Conservation (phyloP, 805 yeast species). For the Pichia occidentalis region DNA sequence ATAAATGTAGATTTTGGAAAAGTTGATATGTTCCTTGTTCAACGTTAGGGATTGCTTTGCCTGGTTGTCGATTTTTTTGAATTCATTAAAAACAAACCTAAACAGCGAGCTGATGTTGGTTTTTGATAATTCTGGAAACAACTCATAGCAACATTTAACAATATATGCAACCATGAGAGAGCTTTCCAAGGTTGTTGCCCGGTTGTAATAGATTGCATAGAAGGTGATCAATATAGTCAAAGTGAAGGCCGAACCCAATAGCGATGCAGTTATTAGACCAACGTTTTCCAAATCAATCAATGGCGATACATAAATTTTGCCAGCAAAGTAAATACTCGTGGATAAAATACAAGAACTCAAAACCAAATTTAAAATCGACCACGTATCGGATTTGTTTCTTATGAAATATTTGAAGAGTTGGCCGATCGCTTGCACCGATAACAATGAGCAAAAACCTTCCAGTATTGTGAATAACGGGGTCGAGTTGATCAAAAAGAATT, state of each 20-base stretch:
- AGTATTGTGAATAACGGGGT: slow-evolving; percentile 85
- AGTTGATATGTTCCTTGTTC: slow-evolving; percentile 14
- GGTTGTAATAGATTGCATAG: slow-evolving; percentile 75
- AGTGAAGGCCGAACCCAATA: slow-evolving; percentile 81
- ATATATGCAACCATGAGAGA: slow-evolving; percentile 83
- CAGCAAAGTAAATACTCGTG: slow-evolving; percentile 67
- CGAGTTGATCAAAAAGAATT: slow-evolving; percentile 59
- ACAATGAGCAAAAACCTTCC: slow-evolving; percentile 88
- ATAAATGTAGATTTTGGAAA: neutral
- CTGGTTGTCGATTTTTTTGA: slow-evolving; percentile 30
- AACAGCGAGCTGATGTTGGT: slow-evolving; percentile 29
- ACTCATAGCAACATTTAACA: slow-evolving; percentile 86
- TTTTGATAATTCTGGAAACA: slow-evolving; percentile 80
- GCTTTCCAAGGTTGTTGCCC: slow-evolving; percentile 87
- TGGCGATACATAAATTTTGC: slow-evolving; percentile 76
- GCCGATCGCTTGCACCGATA: slow-evolving; percentile 90
- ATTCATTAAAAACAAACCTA: slow-evolving; percentile 32
- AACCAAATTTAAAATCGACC: slow-evolving; percentile 70
- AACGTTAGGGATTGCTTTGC: slow-evolving; percentile 20
- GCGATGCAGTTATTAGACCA: slow-evolving; percentile 67
- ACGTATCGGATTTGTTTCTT: slow-evolving; percentile 56
- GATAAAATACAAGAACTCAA: slow-evolving; percentile 72
- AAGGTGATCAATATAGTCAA: slow-evolving; percentile 66
- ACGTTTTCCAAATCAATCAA: slow-evolving; percentile 48
- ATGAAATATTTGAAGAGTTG: slow-evolving; percentile 71